Percentiles rank a stretch among this genome's conserved stretches.
These are phyloP conservation scores for Cicer cuneatum DNA, from an alignment of 306 rosid genomes.

Conservation along the genomic window DNA sequence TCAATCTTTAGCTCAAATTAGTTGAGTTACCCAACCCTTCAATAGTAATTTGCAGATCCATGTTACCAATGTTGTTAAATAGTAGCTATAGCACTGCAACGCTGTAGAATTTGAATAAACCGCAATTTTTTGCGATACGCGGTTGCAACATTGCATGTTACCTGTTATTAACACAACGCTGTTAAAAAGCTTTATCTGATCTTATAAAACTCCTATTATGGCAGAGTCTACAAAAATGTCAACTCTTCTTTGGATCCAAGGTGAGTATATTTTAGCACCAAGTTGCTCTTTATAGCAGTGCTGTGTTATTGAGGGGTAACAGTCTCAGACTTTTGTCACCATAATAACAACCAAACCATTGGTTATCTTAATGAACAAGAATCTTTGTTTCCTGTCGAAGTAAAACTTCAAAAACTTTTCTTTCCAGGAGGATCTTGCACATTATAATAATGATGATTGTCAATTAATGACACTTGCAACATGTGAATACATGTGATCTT, in stretches of 20 bases:
- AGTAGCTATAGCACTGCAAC: no score
- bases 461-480: neutral
- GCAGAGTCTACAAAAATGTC: conserved; percentile 12
- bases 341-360: neutral
- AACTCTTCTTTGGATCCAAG: conserved; percentile 33
- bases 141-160: no score
- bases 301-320: neutral
- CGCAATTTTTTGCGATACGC: no score
- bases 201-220: neutral
- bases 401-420: conserved; percentile 9
- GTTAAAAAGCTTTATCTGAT: neutral
- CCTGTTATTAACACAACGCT: neutral
- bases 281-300: conserved; percentile 8
- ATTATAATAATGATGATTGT: neutral
- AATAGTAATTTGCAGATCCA: no score
- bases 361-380: neutral
- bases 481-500: conserved; percentile 4
- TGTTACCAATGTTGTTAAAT: no score
- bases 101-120: no score
- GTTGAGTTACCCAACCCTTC: no score
- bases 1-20: no score
- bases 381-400: conserved; percentile 25
- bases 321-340: neutral
- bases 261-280: conserved; percentile 8
- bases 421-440: neutral